Conservation (phyloP, 345 rosid genomes). For the Cardamine resedifolia region DNA sequence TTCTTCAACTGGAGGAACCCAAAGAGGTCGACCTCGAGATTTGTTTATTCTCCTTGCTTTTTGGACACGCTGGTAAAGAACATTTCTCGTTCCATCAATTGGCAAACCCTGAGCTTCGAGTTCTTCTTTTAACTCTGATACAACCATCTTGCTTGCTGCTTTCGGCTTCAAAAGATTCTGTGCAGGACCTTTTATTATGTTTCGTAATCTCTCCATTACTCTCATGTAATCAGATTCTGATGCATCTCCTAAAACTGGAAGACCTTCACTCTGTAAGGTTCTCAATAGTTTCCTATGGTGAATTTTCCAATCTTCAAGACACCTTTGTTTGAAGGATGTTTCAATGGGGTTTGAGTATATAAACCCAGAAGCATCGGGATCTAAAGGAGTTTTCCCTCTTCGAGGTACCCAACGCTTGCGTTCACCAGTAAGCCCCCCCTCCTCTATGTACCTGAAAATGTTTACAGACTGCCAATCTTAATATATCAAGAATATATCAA, state of each 20-base stretch:
- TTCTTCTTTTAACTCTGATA: conserved; percentile 90
- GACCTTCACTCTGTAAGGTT: conserved; percentile 74
- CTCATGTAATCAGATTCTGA: conserved; percentile 80
- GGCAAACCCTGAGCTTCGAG: conserved; percentile 96
- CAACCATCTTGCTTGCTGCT: conserved; percentile 98
- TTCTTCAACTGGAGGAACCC: conserved; percentile 98
- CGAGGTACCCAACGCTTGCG: conserved; percentile 99
- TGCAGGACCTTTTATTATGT: conserved; percentile 76
- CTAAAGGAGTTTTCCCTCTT: conserved; percentile 88
- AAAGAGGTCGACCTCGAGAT: conserved; percentile 94
- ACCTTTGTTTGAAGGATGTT: conserved; percentile 88
- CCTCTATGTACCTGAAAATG: conserved; percentile 67
- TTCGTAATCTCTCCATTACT: conserved; percentile 71
- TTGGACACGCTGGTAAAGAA: conserved; percentile 98
- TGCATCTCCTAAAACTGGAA: conserved; percentile 67
- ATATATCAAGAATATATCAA: conserved; percentile 5
- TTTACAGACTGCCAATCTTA: conserved; percentile 21
- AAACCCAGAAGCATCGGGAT: conserved; percentile 90
- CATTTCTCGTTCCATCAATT: conserved; percentile 93
- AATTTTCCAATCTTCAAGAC: conserved; percentile 74
- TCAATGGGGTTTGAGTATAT: conserved; percentile 85
- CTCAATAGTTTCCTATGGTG: conserved; percentile 74
- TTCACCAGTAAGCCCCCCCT: conserved; percentile 97
- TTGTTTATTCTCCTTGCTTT: conserved; percentile 98
- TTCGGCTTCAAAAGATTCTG: conserved; percentile 84